Evolutionary conservation across 2,329 filamentous ascomycete genomes (phyloP).

Genomic region (Laburnicola sp.): DNA sequence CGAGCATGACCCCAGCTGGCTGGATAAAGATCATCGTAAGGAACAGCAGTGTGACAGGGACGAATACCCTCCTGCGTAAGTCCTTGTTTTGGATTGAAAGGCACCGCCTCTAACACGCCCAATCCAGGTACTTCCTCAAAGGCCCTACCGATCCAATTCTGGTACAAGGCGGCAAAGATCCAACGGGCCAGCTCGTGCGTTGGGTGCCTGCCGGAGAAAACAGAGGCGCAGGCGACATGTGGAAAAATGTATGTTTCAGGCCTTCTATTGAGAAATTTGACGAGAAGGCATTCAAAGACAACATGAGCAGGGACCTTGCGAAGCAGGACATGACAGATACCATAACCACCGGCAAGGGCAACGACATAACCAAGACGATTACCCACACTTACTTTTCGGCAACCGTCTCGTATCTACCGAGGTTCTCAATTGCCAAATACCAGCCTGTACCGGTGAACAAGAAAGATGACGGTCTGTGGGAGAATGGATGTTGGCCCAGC

Average conservation of each 20-base stretch:
- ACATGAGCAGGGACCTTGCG: background rate
- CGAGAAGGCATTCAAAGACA: background rate
- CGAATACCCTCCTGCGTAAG: background rate
- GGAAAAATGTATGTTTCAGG: background rate
- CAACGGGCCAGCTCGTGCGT: background rate
- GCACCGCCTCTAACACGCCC: too few relatives aligned
- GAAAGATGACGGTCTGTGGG: background rate
- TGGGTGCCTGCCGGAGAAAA: background rate
- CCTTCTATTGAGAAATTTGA: background rate
- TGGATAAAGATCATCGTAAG: background rate
- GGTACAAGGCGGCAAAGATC: background rate
- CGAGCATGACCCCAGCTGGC: too few relatives aligned
- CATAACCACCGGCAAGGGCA: background rate
- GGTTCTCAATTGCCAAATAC: background rate
- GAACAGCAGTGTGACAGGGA: background rate
- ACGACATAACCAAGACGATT: background rate
- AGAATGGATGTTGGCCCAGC: background rate
- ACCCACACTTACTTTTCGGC: background rate
- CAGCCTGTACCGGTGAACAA: background rate
- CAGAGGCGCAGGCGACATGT: background rate
- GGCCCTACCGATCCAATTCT: too few relatives aligned
- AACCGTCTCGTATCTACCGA: background rate
- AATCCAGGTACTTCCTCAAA: too few relatives aligned
- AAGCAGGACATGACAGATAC: background rate
- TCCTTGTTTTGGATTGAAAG: background rate